These are phyloP conservation scores for Alternaria arbusti DNA, from an alignment of 2,329 filamentous ascomycete species.

Conservation along the genomic window DNA sequence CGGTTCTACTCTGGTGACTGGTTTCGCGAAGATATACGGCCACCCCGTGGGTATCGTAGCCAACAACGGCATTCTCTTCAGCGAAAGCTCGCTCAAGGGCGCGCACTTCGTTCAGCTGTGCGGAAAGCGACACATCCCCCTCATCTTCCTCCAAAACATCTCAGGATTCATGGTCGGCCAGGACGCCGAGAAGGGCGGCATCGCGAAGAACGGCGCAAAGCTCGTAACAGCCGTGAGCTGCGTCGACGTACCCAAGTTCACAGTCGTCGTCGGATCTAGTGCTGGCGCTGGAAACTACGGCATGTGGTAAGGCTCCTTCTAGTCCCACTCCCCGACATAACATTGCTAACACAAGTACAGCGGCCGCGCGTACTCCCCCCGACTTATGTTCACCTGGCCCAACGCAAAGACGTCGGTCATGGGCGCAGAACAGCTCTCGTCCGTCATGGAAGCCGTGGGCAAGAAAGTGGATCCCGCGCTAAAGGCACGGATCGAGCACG, in stretches of 20 bases:
- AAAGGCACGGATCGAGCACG: conserved; percentile 82
- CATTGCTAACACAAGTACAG: conserved; percentile 47
- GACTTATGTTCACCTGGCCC: conserved; percentile 96
- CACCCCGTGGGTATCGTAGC: conserved; percentile 91
- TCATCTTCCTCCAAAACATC: conserved; percentile 96
- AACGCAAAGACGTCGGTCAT: conserved; percentile 97
- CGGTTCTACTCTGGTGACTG: conserved; percentile 84
- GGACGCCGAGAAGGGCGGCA: conserved; percentile 90
- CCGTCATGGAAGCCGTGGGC: conserved; percentile 95
- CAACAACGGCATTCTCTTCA: conserved; percentile 96
- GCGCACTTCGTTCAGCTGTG: conserved; percentile 98
- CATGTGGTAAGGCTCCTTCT: conserved; percentile 72
- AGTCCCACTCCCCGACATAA: neutral
- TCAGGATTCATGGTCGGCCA: conserved; percentile 97
- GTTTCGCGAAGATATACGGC: conserved; percentile 88
- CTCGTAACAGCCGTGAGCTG: conserved; percentile 94
- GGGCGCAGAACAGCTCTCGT: conserved; percentile 88
- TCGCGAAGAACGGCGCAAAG: conserved; percentile 97
- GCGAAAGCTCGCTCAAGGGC: conserved; percentile 86
- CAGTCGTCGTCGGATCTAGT: conserved; percentile 90
- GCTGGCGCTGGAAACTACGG: conserved; percentile 97
- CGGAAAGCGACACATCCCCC: conserved; percentile 83
- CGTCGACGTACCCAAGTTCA: conserved; percentile 94
- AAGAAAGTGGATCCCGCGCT: conserved; percentile 80
- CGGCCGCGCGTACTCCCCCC: conserved; percentile 87